Percentiles rank a stretch among this genome's conserved stretches.
These are phyloP conservation scores for Dacryopinax spathularia DNA, from an alignment of 768 basidiomycete genomes.

Conservation along the genomic window DNA sequence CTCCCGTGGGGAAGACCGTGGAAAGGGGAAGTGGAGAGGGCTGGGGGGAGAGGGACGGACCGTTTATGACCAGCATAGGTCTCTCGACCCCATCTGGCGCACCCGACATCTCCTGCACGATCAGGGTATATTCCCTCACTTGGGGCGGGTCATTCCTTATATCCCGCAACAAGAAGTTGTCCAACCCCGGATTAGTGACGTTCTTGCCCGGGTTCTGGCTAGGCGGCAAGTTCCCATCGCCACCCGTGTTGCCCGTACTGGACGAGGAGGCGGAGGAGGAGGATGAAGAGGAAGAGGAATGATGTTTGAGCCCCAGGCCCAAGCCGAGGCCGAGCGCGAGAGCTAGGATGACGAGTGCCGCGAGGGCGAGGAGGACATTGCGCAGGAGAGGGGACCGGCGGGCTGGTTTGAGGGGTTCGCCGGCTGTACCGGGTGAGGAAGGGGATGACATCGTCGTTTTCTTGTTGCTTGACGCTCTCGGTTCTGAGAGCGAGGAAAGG, in stretches of 20 bases:
- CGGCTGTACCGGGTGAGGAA: too few relatives aligned
- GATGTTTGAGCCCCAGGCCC: neutral
- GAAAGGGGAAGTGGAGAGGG: neutral
- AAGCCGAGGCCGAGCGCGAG: neutral
- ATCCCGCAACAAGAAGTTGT: neutral
- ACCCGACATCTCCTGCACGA: slow-evolving; percentile 26
- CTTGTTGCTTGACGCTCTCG: too few relatives aligned
- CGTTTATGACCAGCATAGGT: slow-evolving; percentile 36
- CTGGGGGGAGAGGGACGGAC: too few relatives aligned
- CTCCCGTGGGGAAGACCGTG: neutral
- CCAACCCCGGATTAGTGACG: neutral
- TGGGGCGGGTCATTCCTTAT: slow-evolving; percentile 17
- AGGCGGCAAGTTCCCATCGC: too few relatives aligned
- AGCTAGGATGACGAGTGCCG: neutral
- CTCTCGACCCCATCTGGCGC: slow-evolving; percentile 32
- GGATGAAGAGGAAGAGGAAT: neutral
- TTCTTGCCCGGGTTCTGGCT: neutral
- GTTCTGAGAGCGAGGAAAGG: too few relatives aligned
- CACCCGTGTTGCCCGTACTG: neutral
- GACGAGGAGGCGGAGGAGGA: neutral
- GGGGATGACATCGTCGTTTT: neutral
- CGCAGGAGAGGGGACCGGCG: neutral
- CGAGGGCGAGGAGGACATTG: neutral
- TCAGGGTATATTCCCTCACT: slow-evolving; percentile 33
- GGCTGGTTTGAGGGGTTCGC: neutral